Evolutionary conservation across 1,139 yeast genomes (phyloP).

Genomic region (Kurtzmaniella quercitrusa): DNA sequence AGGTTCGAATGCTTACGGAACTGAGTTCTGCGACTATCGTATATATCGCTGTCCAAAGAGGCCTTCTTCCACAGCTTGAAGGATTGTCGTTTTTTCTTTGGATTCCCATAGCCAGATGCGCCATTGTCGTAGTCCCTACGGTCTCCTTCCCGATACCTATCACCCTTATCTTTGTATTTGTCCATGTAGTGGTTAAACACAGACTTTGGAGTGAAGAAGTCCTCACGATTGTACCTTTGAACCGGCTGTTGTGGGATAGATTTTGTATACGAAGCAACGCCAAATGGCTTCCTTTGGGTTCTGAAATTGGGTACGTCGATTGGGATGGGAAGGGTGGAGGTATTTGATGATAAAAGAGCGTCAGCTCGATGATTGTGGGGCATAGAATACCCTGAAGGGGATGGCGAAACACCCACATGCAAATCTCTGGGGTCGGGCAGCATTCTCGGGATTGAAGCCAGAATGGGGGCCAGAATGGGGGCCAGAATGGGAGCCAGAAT

Average conservation of each 20-base stretch:
- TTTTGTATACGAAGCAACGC: slow-evolving; percentile 44
- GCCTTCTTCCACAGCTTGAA: slow-evolving; percentile 25
- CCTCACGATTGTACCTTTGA: slow-evolving; percentile 54
- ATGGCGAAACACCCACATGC: slow-evolving; percentile 1
- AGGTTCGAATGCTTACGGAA: neutral
- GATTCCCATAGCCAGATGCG: slow-evolving; percentile 10
- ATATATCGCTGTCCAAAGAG: slow-evolving; percentile 8
- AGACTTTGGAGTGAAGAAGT: slow-evolving; percentile 74
- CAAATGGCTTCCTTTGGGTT: slow-evolving; percentile 57
- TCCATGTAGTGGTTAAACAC: slow-evolving; percentile 69
- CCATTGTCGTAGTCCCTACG: slow-evolving; percentile 15
- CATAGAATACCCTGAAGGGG: slow-evolving; percentile 10
- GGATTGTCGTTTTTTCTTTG: slow-evolving; percentile 6
- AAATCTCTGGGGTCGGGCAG: slow-evolving; percentile 5
- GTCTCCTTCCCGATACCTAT: neutral
- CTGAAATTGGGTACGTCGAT: slow-evolving; percentile 31
- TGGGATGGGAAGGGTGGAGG: slow-evolving; percentile 43
- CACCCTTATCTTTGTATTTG: slow-evolving; percentile 47
- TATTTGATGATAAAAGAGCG: slow-evolving; percentile 37
- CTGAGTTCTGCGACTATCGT: slow-evolving; percentile 2
- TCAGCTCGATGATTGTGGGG: slow-evolving; percentile 46
- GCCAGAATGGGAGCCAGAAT: slow-evolving; percentile 1
- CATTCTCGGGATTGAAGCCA: slow-evolving; percentile 2
- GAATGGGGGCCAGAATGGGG: slow-evolving; percentile 8
- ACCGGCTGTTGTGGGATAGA: slow-evolving; percentile 33